Conservation (phyloP, 1,284 basidiomycete species). For the Irpex sp. region DNA sequence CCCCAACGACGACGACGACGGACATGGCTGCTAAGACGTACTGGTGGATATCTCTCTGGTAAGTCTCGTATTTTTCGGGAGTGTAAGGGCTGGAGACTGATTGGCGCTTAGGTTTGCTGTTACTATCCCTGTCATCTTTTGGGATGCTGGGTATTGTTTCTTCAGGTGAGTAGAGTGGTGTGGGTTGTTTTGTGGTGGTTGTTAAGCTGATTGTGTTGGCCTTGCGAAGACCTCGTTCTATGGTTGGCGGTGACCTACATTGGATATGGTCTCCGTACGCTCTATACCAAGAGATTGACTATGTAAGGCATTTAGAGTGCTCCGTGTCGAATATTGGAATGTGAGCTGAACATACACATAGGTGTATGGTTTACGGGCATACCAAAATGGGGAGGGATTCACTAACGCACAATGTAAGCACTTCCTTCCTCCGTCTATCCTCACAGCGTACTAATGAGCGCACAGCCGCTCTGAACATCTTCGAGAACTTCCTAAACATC, state of each 20-base stretch:
- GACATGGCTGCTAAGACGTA: slow-evolving; percentile 24
- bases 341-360: slow-evolving; percentile 22
- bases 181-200: not conserved
- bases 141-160: slow-evolving; percentile 76
- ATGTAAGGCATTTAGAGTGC: slow-evolving; percentile 34
- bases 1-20: slow-evolving; percentile 6
- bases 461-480: slow-evolving; percentile 73
- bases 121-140: slow-evolving; percentile 54
- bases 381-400: slow-evolving; percentile 72
- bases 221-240: slow-evolving; percentile 49
- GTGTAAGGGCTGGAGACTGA: too few species aligned
- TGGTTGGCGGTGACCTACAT: slow-evolving; percentile 79
- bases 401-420: slow-evolving; percentile 80
- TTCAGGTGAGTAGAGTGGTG: slow-evolving; percentile 42
- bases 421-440: not conserved
- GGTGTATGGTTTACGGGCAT: slow-evolving; percentile 72
- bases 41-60: slow-evolving; percentile 27
- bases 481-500: slow-evolving; percentile 78
- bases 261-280: slow-evolving; percentile 88
- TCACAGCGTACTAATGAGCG: not conserved
- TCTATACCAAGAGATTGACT: slow-evolving; percentile 73
- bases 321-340: not conserved
- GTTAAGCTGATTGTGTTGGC: not conserved
- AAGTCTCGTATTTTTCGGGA: not conserved
- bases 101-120: slow-evolving; percentile 44